Base-by-base conservation (phyloP, 306 rosid species). In the Spatholobus suberectus region DNA sequence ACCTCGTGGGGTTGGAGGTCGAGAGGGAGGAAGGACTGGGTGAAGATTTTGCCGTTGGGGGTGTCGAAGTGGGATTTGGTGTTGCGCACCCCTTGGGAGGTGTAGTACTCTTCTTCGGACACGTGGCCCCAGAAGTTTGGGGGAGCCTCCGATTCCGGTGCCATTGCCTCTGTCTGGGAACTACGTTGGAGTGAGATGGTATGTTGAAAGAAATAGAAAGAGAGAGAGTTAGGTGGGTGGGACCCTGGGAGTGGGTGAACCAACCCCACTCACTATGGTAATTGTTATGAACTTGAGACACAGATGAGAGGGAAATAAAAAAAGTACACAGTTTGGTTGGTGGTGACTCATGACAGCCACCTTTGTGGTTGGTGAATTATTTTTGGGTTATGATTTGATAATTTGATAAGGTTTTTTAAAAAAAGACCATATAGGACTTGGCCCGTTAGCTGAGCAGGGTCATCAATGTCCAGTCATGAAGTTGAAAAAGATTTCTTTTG, bases 91-190 rank as follows among this genome's bases (percentile, higher is more conserved):
- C 96, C 98, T 54, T 92, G 97, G 66, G 99, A 91, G 44, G 91
- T 66, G 90, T 95, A 95, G 90, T 90, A 95, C 51, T 93, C 98
- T 20, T 95, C 98, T 80, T 91, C 96, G 0, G 98, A 91, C 79
- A 57, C 79, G 84, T 82, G 1, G 47, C 99, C 99, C 99, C 99
- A 95, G 89, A 92, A 95, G 57, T 95, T 95, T 0, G 84, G 85
- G 5, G 93, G 88, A 21, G 85, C 43, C 58, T 89, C 88, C 7
- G 89, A 78, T 83, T 83, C 84, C 21, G 82, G 0, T 10, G 89
- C 44, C 91, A 84, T 79, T 77, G 61, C 0, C 6, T 51, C n/a
- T 24, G 0, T 18, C 3, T 1, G 8, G 1, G 20, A n/a, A n/a
- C n/a, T n/a, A n/a, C n/a, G n/a, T n/a, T n/a, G n/a, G 58, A 35